Evolutionary conservation across 176 grass and related monocot genomes (phyloP).

Genomic region (Urochloa ruziziensis): DNA sequence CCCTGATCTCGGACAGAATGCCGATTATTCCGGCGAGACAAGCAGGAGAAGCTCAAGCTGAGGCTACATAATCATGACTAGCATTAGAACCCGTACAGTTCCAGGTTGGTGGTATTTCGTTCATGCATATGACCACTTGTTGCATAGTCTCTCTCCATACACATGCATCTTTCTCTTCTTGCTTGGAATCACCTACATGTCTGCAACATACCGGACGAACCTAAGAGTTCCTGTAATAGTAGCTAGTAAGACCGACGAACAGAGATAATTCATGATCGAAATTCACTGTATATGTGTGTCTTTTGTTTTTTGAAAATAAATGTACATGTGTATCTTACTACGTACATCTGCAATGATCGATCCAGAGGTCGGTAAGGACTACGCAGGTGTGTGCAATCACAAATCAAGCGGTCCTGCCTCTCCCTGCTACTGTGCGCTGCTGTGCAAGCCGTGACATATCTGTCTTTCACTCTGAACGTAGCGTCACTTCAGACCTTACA

Average conservation of each 20-base stretch:
- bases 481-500: background rate
- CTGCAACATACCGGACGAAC: background rate
- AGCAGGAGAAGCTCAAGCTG: constrained; percentile 15
- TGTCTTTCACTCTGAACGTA: background rate
- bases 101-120: background rate
- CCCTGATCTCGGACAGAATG: constrained; percentile 1
- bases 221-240: background rate
- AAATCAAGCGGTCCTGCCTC: too few species aligned
- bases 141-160: too few species aligned
- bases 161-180: background rate
- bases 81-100: too few species aligned
- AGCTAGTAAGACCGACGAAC: background rate
- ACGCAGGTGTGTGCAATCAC: too few species aligned
- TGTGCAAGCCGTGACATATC: background rate
- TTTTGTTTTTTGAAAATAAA: too few species aligned
- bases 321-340: too few species aligned
- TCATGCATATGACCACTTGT: background rate
- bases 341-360: background rate
- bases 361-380: too few species aligned
- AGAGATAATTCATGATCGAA: too few species aligned
- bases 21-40: constrained; percentile 41
- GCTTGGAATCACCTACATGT: background rate
- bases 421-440: too few species aligned
- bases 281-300: too few species aligned
- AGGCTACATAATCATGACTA: background rate